Conservation (phyloP, 108 stramenopile genomes). For the Cyclotella atomus region DNA sequence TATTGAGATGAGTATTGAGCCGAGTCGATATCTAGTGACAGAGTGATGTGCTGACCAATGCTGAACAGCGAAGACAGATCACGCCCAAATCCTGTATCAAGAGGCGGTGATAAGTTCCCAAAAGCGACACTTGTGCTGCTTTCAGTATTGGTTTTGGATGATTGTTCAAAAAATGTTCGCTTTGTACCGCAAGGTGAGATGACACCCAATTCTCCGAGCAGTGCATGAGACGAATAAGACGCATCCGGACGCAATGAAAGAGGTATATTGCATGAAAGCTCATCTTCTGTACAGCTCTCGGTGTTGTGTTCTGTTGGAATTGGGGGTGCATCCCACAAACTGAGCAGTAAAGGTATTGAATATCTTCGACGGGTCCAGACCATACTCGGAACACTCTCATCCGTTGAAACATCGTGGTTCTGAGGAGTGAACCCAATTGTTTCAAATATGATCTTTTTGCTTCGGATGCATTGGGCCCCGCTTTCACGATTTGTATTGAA, state of each 20-base stretch:
- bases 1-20: not conserved
- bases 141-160: not conserved
- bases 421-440: slow-evolving; percentile 33
- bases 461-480: slow-evolving; percentile 45
- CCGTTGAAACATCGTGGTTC: slow-evolving; percentile 4
- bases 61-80: slow-evolving; percentile 82
- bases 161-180: slow-evolving; percentile 18
- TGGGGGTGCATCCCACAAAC: slow-evolving; percentile 77
- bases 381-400: not conserved
- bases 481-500: not conserved
- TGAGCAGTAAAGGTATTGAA: slow-evolving; percentile 66
- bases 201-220: slow-evolving; percentile 35
- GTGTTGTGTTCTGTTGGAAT: not conserved
- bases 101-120: not conserved
- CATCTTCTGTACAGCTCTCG: not conserved
- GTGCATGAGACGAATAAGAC: slow-evolving; percentile 35
- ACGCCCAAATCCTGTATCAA: slow-evolving; percentile 34
- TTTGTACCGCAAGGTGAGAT: slow-evolving; percentile 27
- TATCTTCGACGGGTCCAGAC: slow-evolving; percentile 37
- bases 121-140: not conserved
- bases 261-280: slow-evolving; percentile 1
- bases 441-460: slow-evolving; percentile 42
- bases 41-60: slow-evolving; percentile 87
- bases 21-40: slow-evolving; percentile 52
- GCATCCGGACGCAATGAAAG: slow-evolving; percentile 25